Percentiles rank a stretch among this genome's conserved stretches.
Conservation (phyloP, 352 stramenopile genomes). For the Phytophthora hybrid region DNA sequence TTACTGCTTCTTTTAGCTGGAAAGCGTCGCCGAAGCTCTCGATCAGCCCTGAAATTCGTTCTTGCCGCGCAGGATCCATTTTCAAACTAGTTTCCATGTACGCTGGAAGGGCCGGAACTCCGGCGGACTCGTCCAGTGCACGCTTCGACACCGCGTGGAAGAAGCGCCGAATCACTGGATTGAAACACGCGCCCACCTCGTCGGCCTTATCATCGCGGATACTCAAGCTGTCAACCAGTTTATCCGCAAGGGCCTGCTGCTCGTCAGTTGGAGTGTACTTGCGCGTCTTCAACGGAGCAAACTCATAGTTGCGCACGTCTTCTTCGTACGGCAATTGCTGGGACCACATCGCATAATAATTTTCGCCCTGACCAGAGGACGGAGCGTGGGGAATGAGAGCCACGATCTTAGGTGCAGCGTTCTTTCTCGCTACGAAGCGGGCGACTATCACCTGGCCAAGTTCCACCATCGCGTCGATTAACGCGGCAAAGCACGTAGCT, state of each 20-base stretch:
- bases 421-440: slow-evolving; percentile 83
- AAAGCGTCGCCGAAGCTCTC: slow-evolving; percentile 79
- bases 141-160: slow-evolving; percentile 71
- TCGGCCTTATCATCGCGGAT: slow-evolving; percentile 70
- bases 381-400: slow-evolving; percentile 70
- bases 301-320: slow-evolving; percentile 83
- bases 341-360: slow-evolving; percentile 78
- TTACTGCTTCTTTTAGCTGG: slow-evolving; percentile 78
- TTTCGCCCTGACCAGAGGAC: slow-evolving; percentile 34
- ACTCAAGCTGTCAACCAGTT: slow-evolving; percentile 79
- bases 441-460: slow-evolving; percentile 73
- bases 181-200: slow-evolving; percentile 71
- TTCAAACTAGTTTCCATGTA: slow-evolving; percentile 72
- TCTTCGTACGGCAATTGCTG: slow-evolving; percentile 85
- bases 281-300: slow-evolving; percentile 65
- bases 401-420: slow-evolving; percentile 80
- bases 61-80: slow-evolving; percentile 58
- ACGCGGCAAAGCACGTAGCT: slow-evolving; percentile 62
- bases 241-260: slow-evolving; percentile 73
- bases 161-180: slow-evolving; percentile 77
- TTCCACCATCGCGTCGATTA: slow-evolving; percentile 73
- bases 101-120: slow-evolving; percentile 55
- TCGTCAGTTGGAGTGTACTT: slow-evolving; percentile 58
- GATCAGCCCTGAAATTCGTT: slow-evolving; percentile 66
- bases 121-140: slow-evolving; percentile 59